Evolutionary conservation across 139 green algal genomes (phyloP).

Genomic region (Mesotaenium endlicherianum): DNA sequence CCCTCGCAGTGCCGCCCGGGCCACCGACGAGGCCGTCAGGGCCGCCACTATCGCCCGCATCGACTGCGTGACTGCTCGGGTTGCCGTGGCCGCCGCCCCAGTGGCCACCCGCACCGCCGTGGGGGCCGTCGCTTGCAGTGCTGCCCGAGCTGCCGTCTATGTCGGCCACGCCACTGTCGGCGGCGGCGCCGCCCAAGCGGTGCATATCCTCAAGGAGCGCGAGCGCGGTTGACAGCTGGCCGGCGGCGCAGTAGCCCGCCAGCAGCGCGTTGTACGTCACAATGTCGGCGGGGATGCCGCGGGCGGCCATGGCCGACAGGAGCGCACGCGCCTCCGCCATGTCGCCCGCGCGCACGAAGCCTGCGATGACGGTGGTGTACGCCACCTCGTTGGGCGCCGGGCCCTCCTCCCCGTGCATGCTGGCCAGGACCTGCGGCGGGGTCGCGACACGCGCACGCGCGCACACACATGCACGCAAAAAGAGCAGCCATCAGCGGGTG

Average conservation of each 20-base stretch:
- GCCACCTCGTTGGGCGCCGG: neutral
- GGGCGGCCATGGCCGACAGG: neutral
- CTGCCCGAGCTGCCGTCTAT: no score
- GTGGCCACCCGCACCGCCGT: no score
- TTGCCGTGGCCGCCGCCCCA: no score
- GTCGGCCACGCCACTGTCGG: no score
- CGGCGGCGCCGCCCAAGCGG: neutral
- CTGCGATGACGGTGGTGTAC: neutral
- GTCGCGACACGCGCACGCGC: no score
- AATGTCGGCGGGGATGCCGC: slow-evolving; percentile 3
- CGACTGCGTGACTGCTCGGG: no score
- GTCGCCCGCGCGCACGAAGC: neutral
- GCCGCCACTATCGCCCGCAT: no score
- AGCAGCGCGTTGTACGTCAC: slow-evolving; percentile 21
- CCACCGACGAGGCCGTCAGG: no score
- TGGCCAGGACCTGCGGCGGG: neutral
- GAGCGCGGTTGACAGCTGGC: neutral
- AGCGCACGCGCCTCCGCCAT: slow-evolving; percentile 6
- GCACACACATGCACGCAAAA: no score
- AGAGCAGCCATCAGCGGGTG: neutral
- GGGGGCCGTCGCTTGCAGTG: no score
- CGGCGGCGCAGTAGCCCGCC: neutral
- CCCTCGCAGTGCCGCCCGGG: no score
- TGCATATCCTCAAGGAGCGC: slow-evolving; percentile 21
- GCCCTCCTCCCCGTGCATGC: neutral